These are phyloP conservation scores for Emmonsia crescens DNA, from an alignment of 2,329 filamentous ascomycete genomes.

Conservation along the genomic window DNA sequence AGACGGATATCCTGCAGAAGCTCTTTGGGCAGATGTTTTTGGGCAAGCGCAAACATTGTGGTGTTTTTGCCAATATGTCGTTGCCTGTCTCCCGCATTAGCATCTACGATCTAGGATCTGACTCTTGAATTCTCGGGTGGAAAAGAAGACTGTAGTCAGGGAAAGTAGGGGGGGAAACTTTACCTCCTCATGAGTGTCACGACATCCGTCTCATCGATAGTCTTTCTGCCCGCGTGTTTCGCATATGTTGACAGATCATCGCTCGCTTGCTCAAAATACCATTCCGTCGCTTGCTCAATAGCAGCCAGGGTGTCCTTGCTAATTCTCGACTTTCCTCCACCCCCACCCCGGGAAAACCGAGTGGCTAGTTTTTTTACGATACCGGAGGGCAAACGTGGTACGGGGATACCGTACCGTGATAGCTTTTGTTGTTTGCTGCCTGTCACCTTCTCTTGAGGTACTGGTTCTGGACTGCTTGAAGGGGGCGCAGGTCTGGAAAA, in stretches of 20 bases:
- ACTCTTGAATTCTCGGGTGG: background rate
- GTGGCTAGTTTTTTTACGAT: slow-evolving; percentile 59
- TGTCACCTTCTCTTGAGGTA: slow-evolving; percentile 20
- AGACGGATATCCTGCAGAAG: slow-evolving; percentile 62
- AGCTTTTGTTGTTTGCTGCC: slow-evolving; percentile 41
- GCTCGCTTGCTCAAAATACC: slow-evolving; percentile 82
- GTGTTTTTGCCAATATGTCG: slow-evolving; percentile 59
- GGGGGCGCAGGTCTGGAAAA: slow-evolving; percentile 23
- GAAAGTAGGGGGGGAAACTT: slow-evolving; percentile 21
- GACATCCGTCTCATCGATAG: slow-evolving; percentile 76
- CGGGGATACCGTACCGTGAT: slow-evolving; percentile 63
- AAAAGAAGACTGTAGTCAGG: background rate
- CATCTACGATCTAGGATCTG: slow-evolving; percentile 12
- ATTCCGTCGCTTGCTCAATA: slow-evolving; percentile 71
- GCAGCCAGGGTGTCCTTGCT: slow-evolving; percentile 62
- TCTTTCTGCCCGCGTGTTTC: slow-evolving; percentile 69
- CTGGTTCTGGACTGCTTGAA: slow-evolving; percentile 27
- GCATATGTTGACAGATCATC: slow-evolving; percentile 73
- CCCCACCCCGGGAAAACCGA: slow-evolving; percentile 57
- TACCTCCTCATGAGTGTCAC: slow-evolving; percentile 74
- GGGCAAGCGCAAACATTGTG: slow-evolving; percentile 78
- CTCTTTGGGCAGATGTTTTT: slow-evolving; percentile 70
- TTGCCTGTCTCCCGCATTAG: slow-evolving; percentile 49
- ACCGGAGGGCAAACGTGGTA: slow-evolving; percentile 60
- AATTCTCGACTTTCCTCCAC: slow-evolving; percentile 56